These are phyloP conservation scores for Ceratocystis lukuohia DNA, from an alignment of 2,329 filamentous ascomycete species.

Conservation along the genomic window DNA sequence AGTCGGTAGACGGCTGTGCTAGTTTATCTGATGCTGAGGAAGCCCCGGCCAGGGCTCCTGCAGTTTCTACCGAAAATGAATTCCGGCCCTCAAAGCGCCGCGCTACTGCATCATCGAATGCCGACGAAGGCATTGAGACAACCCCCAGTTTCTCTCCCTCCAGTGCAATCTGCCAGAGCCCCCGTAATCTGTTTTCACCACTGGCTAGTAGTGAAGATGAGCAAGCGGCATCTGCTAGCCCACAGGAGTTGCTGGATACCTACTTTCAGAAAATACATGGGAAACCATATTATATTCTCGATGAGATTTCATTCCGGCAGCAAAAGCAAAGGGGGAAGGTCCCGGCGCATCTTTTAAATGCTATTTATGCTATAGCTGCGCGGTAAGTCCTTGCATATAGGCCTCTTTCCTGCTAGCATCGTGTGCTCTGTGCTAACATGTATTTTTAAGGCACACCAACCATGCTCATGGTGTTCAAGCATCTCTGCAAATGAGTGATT, in stretches of 20 bases:
- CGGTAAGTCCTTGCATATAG: slow-evolving; percentile 33
- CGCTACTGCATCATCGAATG: not conserved
- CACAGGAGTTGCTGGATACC: slow-evolving; percentile 49
- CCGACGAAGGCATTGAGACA: not conserved
- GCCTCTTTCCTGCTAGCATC: slow-evolving; percentile 1
- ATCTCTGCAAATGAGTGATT: slow-evolving; percentile 54
- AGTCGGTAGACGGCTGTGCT: not conserved
- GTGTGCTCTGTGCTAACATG: slow-evolving; percentile 20
- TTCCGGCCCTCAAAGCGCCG: not conserved
- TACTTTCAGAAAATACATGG: slow-evolving; percentile 71
- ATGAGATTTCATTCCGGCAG: slow-evolving; percentile 62
- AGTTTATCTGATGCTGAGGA: not conserved
- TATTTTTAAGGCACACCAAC: slow-evolving; percentile 47
- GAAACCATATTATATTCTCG: slow-evolving; percentile 69
- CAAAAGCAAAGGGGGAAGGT: slow-evolving; percentile 56
- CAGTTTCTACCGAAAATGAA: not conserved
- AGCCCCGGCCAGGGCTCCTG: not conserved
- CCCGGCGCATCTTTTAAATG: slow-evolving; percentile 39
- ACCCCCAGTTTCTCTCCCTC: not conserved
- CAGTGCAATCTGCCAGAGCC: not conserved
- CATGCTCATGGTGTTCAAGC: slow-evolving; percentile 55
- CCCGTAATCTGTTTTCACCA: not conserved
- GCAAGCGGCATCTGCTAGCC: not conserved
- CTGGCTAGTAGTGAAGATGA: not conserved
- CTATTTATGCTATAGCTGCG: slow-evolving; percentile 48